phyloP scores from a whole-genome alignment of 2,329 filamentous ascomycete genomes.

The Pseudocercospora vitis region DNA sequence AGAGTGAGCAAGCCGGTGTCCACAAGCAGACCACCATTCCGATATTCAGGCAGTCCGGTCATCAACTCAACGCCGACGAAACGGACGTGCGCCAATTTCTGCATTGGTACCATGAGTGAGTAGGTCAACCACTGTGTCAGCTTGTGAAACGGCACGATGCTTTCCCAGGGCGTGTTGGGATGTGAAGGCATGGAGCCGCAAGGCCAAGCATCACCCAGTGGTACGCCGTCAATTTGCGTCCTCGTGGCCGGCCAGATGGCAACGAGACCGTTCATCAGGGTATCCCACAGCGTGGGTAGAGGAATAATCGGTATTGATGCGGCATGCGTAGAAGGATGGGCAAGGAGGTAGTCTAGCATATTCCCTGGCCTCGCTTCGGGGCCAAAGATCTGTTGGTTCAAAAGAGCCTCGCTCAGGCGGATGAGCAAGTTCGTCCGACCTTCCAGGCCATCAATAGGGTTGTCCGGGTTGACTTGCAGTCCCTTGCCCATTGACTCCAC shows the following conservation, averaged over 20 bases:
- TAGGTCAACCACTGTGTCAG: constrained; percentile 93
- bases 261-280: constrained; percentile 81
- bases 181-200: constrained; percentile 80
- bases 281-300: constrained; percentile 84
- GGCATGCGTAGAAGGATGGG: constrained; percentile 84
- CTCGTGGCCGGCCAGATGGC: constrained; percentile 87
- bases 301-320: constrained; percentile 84
- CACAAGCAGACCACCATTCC: constrained; percentile 86
- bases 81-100: constrained; percentile 73
- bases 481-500: constrained; percentile 73
- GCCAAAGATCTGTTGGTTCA: constrained; percentile 81
- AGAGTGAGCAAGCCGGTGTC: constrained; percentile 79
- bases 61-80: constrained; percentile 81
- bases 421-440: constrained; percentile 79
- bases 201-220: constrained; percentile 92
- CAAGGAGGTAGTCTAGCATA: constrained; percentile 92
- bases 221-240: constrained; percentile 80
- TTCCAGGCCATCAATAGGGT: constrained; percentile 80
- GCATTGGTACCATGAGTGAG: constrained; percentile 90
- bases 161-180: constrained; percentile 70
- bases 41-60: constrained; percentile 87
- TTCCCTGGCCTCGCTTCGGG: constrained; percentile 82
- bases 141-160: constrained; percentile 89
- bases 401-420: constrained; percentile 71
- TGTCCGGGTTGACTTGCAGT: constrained; percentile 78